These are phyloP conservation scores for Leccinum pallidistipes DNA, from an alignment of 1,284 basidiomycete genomes.

Conservation along the genomic window DNA sequence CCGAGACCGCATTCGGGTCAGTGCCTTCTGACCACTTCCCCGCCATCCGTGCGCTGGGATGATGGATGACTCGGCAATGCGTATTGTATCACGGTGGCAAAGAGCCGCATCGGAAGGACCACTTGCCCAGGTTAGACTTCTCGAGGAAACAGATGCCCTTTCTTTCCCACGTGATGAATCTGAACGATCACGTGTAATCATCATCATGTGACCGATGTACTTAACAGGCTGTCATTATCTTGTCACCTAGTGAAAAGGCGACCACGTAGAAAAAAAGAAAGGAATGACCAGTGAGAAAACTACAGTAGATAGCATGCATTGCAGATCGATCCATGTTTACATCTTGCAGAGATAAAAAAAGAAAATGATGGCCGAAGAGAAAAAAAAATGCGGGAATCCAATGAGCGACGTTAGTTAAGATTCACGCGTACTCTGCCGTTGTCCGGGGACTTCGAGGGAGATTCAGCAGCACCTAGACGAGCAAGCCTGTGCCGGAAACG, in stretches of 20 bases:
- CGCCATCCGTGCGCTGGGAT: not conserved
- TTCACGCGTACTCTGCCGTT: slow-evolving; percentile 38
- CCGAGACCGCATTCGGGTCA: not conserved
- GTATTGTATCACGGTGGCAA: slow-evolving; percentile 2
- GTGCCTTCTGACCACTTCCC: not conserved
- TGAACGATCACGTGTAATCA: slow-evolving; percentile 24
- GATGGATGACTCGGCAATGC: not conserved
- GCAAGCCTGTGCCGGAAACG: slow-evolving; percentile 33
- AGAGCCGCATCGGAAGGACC: slow-evolving; percentile 3
- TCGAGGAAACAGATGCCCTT: slow-evolving; percentile 10
- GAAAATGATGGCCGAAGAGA: not conserved
- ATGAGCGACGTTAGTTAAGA: slow-evolving; percentile 31
- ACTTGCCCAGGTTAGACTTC: slow-evolving; percentile 7
- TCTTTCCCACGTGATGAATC: slow-evolving; percentile 28
- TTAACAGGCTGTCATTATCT: slow-evolving; percentile 1
- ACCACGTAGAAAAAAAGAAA: slow-evolving; percentile 8
- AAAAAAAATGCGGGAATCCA: slow-evolving; percentile 15
- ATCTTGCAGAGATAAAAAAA: slow-evolving; percentile 28
- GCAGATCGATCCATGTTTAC: slow-evolving; percentile 28
- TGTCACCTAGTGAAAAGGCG: slow-evolving; percentile 2
- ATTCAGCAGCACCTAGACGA: slow-evolving; percentile 31
- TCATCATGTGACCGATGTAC: not conserved
- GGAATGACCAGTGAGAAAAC: slow-evolving; percentile 9
- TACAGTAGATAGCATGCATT: slow-evolving; percentile 27
- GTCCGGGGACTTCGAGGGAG: slow-evolving; percentile 34